Evolutionary conservation across 495 filamentous ascomycete species (phyloP).

Genomic region (Penicillium pulvis): DNA sequence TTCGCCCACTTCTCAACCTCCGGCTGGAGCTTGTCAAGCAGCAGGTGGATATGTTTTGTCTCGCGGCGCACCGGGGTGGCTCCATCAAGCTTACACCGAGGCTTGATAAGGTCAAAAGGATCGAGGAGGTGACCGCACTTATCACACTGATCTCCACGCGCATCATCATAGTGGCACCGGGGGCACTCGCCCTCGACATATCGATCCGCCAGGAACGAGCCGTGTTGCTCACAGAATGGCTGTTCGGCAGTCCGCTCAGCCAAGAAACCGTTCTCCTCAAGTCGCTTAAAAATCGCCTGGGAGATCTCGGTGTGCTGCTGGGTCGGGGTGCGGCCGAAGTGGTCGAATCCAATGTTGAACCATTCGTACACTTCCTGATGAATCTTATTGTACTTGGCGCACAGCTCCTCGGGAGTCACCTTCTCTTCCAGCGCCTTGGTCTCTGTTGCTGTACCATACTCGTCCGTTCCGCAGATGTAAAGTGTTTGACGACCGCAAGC

Average conservation of each 20-base stretch:
- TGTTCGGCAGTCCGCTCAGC: conserved; percentile 76
- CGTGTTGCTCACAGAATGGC: conserved; percentile 83
- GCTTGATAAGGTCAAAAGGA: conserved; percentile 62
- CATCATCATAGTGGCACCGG: conserved; percentile 77
- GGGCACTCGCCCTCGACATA: conserved; percentile 91
- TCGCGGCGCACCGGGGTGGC: conserved; percentile 71
- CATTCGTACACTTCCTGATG: conserved; percentile 87
- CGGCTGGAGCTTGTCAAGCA: conserved; percentile 76
- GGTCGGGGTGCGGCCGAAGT: conserved; percentile 83
- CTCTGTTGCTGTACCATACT: conserved; percentile 88
- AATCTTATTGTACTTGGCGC: conserved; percentile 81
- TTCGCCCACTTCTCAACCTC: conserved; percentile 72
- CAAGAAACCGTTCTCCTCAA: conserved; percentile 79
- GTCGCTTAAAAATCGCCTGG: conserved; percentile 78
- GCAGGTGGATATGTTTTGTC: conserved; percentile 75
- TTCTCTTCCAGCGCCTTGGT: conserved; percentile 72
- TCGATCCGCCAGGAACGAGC: conserved; percentile 86
- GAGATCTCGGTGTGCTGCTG: conserved; percentile 81
- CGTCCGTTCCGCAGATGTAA: conserved; percentile 63
- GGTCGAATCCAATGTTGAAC: conserved; percentile 84
- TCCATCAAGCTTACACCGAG: conserved; percentile 80
- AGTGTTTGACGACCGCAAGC: conserved; percentile 64
- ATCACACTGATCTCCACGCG: conserved; percentile 86
- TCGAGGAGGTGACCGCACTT: conserved; percentile 81
- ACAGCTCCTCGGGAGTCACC: conserved; percentile 70